A percentile compares a stretch with the other conserved stretches of the same genome.
These are phyloP conservation scores for Pestalotiopsis sp. DNA, from an alignment of 2,329 filamentous ascomycete genomes.

Conservation along the genomic window DNA sequence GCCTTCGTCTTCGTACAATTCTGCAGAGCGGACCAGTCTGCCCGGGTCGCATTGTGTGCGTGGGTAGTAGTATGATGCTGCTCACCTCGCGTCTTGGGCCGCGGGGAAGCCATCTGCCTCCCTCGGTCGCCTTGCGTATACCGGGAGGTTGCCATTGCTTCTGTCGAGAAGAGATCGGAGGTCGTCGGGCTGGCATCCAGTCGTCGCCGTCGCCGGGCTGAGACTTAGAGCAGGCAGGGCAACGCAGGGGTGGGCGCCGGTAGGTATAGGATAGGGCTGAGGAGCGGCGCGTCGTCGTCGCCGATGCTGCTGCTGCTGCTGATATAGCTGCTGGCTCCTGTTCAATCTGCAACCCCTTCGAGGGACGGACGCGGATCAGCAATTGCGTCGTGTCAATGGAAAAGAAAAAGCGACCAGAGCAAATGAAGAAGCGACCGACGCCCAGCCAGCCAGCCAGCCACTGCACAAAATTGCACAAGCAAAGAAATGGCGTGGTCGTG, in stretches of 20 bases:
- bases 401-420: neutral
- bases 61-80: conserved; percentile 11
- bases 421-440: neutral
- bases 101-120: conserved; percentile 37
- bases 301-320: neutral
- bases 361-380: neutral
- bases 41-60: neutral
- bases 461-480: neutral
- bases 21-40: conserved; percentile 1
- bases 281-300: conserved; percentile 10
- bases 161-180: conserved; percentile 7
- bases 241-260: neutral
- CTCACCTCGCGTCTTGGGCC: conserved; percentile 39
- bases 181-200: neutral
- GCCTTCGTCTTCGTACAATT: conserved; percentile 5
- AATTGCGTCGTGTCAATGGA: neutral
- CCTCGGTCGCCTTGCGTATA: conserved; percentile 32
- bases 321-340: neutral
- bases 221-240: neutral
- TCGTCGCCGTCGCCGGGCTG: neutral
- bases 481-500: neutral
- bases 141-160: conserved; percentile 34
- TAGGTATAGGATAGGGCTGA: neutral
- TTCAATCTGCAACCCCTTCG: conserved; percentile 14
- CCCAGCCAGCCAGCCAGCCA: neutral